These are phyloP conservation scores for Xerocomus amazonicus DNA, from an alignment of 1,284 basidiomycete genomes.

Conservation along the genomic window DNA sequence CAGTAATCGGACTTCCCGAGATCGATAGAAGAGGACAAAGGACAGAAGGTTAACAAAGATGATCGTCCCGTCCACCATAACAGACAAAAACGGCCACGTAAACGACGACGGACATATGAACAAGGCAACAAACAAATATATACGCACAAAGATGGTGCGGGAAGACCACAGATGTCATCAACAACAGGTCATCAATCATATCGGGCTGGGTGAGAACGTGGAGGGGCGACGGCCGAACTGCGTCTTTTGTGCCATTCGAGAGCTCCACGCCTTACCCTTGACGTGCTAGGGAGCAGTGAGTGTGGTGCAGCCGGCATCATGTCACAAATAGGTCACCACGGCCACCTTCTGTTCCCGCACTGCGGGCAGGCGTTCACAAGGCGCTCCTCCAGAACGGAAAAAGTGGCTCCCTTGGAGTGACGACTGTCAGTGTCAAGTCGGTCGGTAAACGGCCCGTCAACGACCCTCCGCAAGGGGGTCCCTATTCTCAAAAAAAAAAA, in stretches of 20 bases:
- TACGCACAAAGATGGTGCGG: background rate
- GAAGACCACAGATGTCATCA: background rate
- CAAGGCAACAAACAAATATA: background rate
- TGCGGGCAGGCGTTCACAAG: background rate
- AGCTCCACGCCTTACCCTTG: slow-evolving; percentile 8
- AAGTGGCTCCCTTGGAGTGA: background rate
- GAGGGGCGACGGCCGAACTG: slow-evolving; percentile 13
- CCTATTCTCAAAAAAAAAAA: no score
- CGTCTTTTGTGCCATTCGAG: slow-evolving; percentile 36
- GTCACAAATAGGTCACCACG: slow-evolving; percentile 15
- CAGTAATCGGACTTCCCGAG: slow-evolving; percentile 2
- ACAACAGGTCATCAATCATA: background rate
- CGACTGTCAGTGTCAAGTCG: background rate
- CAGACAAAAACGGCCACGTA: background rate
- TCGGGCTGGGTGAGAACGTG: slow-evolving; percentile 22
- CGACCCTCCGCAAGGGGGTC: background rate
- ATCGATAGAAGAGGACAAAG: background rate
- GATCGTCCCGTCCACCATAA: background rate
- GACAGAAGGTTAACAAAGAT: background rate
- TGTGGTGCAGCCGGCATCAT: slow-evolving; percentile 2
- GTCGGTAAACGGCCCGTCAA: background rate
- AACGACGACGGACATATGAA: background rate
- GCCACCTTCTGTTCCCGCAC: slow-evolving; percentile 4
- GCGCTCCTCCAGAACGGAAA: no score
- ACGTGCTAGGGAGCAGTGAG: background rate